Percentiles rank a stretch among this genome's conserved stretches.
These are phyloP conservation scores for Kuraishia hungarica DNA, from an alignment of 805 yeast genomes.

Conservation along the genomic window DNA sequence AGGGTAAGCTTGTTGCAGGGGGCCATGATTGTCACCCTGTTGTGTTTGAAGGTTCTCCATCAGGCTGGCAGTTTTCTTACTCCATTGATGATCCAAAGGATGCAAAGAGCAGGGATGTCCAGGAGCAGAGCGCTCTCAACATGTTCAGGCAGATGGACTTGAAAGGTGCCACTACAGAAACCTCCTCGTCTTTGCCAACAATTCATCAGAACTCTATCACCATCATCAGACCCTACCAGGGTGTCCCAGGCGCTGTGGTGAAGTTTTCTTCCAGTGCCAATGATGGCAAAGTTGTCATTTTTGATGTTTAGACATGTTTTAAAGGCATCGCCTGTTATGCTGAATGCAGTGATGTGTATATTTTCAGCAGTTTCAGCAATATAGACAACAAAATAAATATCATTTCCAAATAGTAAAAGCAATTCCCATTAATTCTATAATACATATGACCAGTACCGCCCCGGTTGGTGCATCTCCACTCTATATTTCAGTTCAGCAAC, in stretches of 20 bases:
- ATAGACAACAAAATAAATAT: neutral
- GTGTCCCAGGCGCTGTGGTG: slow-evolving; percentile 40
- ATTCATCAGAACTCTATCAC: slow-evolving; percentile 89
- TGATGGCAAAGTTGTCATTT: slow-evolving; percentile 88
- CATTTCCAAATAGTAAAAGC: neutral
- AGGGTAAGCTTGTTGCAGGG: slow-evolving; percentile 67
- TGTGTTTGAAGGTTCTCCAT: slow-evolving; percentile 65
- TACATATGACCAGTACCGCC: neutral
- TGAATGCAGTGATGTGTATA: too few relatives aligned
- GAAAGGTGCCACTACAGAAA: slow-evolving; percentile 62
- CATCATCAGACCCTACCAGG: slow-evolving; percentile 44
- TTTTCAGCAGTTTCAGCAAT: neutral
- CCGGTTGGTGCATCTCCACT: too few relatives aligned
- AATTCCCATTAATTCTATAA: neutral
- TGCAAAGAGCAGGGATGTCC: slow-evolving; percentile 39
- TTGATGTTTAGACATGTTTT: slow-evolving; percentile 30
- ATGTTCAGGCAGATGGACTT: slow-evolving; percentile 94
- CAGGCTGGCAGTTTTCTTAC: slow-evolving; percentile 52
- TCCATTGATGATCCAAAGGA: slow-evolving; percentile 51
- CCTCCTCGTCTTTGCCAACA: slow-evolving; percentile 48
- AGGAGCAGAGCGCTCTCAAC: slow-evolving; percentile 73
- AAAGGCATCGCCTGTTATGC: too few relatives aligned
- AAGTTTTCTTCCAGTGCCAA: slow-evolving; percentile 71
- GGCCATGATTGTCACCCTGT: slow-evolving; percentile 93
- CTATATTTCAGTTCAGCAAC: too few relatives aligned